Evolutionary conservation across 345 rosid genomes (phyloP).

Genomic region (Hevea brasiliensis): DNA sequence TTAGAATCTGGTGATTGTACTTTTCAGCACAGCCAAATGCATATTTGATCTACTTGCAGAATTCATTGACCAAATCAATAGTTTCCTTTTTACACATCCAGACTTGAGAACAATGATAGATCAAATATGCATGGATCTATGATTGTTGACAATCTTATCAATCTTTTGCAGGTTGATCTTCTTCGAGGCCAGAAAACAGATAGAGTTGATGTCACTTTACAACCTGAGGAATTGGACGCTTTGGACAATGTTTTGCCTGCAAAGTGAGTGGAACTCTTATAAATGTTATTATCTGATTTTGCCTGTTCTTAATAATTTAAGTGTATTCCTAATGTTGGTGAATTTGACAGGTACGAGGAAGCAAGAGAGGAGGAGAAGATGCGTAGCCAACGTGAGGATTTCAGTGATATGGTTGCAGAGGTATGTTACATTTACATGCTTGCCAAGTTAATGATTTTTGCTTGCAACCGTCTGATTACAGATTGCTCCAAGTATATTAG

Average conservation of each 20-base stretch:
- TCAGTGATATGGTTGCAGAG: conserved; percentile 99
- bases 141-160: not conserved
- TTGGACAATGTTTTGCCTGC: conserved; percentile 93
- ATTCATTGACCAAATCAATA: not conserved
- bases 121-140: not conserved
- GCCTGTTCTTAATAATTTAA: not conserved
- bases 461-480: too few relatives aligned
- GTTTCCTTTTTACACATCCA: not conserved
- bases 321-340: conserved; percentile 3
- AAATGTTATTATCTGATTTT: not conserved
- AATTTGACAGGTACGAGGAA: conserved; percentile 75
- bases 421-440: conserved; percentile 33
- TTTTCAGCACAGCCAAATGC: not conserved
- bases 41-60: not conserved
- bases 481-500: not conserved
- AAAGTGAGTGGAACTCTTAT: conserved; percentile 54
- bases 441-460: not conserved
- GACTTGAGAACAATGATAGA: too few relatives aligned
- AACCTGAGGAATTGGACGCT: conserved; percentile 87
- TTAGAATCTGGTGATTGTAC: not conserved
- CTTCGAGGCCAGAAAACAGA: conserved; percentile 92
- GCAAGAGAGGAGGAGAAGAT: conserved; percentile 95
- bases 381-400: conserved; percentile 90
- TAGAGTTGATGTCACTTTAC: conserved; percentile 80
- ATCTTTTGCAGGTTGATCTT: conserved; percentile 74